A percentile compares a stretch with the other conserved stretches of the same genome.
These are phyloP conservation scores for Trichocomaceae sp. DNA, from an alignment of 2,329 filamentous ascomycete species.

Conservation along the genomic window DNA sequence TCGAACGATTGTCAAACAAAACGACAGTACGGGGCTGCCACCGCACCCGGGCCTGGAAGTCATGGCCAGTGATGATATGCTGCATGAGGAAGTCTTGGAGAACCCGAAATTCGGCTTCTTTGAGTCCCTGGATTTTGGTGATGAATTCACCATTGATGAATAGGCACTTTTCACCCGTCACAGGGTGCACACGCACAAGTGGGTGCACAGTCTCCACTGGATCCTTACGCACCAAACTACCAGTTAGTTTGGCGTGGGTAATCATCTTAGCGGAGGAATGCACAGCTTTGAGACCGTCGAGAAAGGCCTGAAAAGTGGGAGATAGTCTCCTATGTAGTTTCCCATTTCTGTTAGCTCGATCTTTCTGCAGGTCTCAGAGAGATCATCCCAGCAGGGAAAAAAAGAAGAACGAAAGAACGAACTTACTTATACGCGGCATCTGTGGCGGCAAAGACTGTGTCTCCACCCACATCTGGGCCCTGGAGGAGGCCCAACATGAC, in stretches of 20 bases:
- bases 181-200: conserved; percentile 43
- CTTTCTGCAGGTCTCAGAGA: background rate
- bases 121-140: conserved; percentile 42
- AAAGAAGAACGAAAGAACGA: background rate
- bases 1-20: conserved; percentile 45
- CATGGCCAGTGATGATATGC: conserved; percentile 42
- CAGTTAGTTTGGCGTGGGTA: conserved; percentile 35
- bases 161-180: conserved; percentile 44
- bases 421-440: conserved; percentile 40
- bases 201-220: conserved; percentile 41
- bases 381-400: background rate
- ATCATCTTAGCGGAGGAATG: conserved; percentile 43
- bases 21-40: conserved; percentile 48
- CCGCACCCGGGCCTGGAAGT: conserved; percentile 43
- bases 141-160: conserved; percentile 47
- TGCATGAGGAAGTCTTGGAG: conserved; percentile 45
- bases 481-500: conserved; percentile 45
- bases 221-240: conserved; percentile 40
- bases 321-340: conserved; percentile 35
- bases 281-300: conserved; percentile 30
- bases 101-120: conserved; percentile 41
- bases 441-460: conserved; percentile 43
- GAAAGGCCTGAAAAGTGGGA: conserved; percentile 43
- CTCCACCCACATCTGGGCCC: conserved; percentile 45
- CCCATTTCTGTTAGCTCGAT: background rate